Base-by-base conservation (phyloP, 2,329 filamentous ascomycete species). In the Microcera coccophila region DNA sequence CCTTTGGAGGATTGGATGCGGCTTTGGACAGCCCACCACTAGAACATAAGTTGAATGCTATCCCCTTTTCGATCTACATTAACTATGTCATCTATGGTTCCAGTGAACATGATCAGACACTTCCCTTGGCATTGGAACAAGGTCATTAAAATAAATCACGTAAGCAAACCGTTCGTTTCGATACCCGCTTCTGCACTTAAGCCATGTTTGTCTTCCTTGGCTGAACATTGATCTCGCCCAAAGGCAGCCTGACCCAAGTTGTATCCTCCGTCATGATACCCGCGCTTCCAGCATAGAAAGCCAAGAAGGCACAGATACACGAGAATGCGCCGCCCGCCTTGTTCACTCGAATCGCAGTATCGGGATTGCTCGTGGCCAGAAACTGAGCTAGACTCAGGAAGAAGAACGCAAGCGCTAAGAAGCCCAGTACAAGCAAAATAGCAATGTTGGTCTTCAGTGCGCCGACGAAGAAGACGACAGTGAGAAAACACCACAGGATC, bases 401-500 rank as follows among this genome's bases (percentile, higher is more conserved):
- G 22, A 83, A 64, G 58, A 82, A 82, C 2, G 75, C 74, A 19
- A 84, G 47, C 37, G 75, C 71, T 14, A 84, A 72, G 11, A 75
- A 77, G 56, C 75, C 74, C 59, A 84, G 77, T 3, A 82, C 73
- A 36, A 65, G 49, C 54, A 81, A 70, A 62, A 81, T 80, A 36
- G 76, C 71, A 11, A 81, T 65, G 29, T 79, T 82, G 4, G 79
- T 82, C 48, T 72, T 68, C 15, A 82, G 69, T 0, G 75, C 75
- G 53, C 74, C 76, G 42, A 81, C 48, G 16, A 81, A 65, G 42
- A 82, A 71, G 34, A 82, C 45, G 43, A 73, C 62, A 29, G 77
- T 81, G 53, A 82, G 72, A 57, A 81, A 76, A 57, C 75, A 78
- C 78, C 78, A 81, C 24, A 75, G 60, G 58, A 81, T 76, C 46